Conservation (phyloP, 805 yeast species). For the Isabelozyma heimii region DNA sequence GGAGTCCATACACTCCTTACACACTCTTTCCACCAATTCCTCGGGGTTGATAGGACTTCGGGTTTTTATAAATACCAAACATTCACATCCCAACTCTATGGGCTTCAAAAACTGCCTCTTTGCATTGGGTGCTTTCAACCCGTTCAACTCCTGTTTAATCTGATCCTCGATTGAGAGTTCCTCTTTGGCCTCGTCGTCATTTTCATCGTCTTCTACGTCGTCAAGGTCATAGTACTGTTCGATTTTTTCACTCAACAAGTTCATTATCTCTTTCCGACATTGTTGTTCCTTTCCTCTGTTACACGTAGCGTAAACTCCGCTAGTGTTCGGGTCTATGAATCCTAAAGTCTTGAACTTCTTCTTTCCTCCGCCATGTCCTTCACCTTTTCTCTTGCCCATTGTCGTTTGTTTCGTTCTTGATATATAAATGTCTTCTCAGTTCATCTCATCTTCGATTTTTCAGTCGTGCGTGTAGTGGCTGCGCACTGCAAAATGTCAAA, state of each 20-base stretch:
- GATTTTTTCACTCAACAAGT: conserved; percentile 46
- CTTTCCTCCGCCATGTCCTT: conserved; percentile 16
- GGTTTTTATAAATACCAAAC: conserved; percentile 81
- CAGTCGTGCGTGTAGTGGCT: too few relatives aligned
- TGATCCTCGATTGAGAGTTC: conserved; percentile 72
- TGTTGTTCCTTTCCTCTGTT: conserved; percentile 73
- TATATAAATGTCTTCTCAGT: too few relatives aligned
- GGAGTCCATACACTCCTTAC: conserved; percentile 55
- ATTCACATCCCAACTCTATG: conserved; percentile 71
- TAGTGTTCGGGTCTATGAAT: conserved; percentile 76
- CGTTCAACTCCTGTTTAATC: conserved; percentile 67
- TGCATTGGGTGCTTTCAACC: conserved; percentile 39
- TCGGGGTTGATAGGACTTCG: conserved; percentile 80
- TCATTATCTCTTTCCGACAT: conserved; percentile 70
- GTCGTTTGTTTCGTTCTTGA: not conserved
- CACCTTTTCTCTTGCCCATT: conserved; percentile 29
- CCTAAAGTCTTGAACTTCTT: conserved; percentile 50
- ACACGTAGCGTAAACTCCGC: conserved; percentile 90
- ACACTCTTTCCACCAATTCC: conserved; percentile 58
- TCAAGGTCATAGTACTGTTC: conserved; percentile 29
- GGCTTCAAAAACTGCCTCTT: conserved; percentile 51
- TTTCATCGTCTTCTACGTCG: conserved; percentile 20
- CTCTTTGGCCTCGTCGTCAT: conserved; percentile 7
- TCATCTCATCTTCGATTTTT: too few relatives aligned
- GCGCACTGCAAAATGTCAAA: too few relatives aligned